These are phyloP conservation scores for Asterochloris sp. DNA, from an alignment of 139 green algal species.

Conservation along the genomic window DNA sequence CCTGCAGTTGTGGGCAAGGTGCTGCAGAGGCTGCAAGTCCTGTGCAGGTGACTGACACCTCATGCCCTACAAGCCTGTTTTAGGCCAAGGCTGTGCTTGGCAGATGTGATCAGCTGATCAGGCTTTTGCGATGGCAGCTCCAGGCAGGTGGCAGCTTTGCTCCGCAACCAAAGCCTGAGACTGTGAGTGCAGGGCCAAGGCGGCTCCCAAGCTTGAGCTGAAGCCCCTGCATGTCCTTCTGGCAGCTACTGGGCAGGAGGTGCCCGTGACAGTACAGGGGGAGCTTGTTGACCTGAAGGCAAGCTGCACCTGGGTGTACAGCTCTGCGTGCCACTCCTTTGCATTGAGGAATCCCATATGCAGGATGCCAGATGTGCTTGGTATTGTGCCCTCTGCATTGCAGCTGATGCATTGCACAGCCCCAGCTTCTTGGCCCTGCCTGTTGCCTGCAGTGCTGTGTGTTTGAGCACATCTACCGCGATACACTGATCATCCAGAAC, in stretches of 20 bases:
- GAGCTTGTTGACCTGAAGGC: too few species aligned
- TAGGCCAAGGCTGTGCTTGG: too few species aligned
- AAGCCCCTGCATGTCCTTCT: too few species aligned
- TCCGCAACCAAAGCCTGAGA: too few species aligned
- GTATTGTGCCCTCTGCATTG: not conserved
- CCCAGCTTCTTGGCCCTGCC: conserved; percentile 28
- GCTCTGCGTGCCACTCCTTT: not conserved
- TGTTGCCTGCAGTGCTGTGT: conserved; percentile 37
- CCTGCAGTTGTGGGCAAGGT: not conserved
- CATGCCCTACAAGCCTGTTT: too few species aligned
- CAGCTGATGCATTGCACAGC: conserved; percentile 32
- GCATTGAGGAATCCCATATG: not conserved
- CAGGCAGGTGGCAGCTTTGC: too few species aligned
- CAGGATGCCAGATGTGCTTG: not conserved
- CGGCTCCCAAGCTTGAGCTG: too few species aligned
- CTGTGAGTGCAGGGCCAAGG: too few species aligned
- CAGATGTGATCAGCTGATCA: too few species aligned
- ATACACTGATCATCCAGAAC: conserved; percentile 49
- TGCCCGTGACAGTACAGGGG: too few species aligned
- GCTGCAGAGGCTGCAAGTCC: not conserved
- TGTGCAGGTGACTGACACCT: not conserved
- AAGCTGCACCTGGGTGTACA: not conserved
- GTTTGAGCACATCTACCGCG: conserved; percentile 35
- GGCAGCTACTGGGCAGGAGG: too few species aligned
- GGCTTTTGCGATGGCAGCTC: too few species aligned